Conservation (phyloP, 2,329 filamentous ascomycete genomes). For the Myriosclerotinia duriaeana region DNA sequence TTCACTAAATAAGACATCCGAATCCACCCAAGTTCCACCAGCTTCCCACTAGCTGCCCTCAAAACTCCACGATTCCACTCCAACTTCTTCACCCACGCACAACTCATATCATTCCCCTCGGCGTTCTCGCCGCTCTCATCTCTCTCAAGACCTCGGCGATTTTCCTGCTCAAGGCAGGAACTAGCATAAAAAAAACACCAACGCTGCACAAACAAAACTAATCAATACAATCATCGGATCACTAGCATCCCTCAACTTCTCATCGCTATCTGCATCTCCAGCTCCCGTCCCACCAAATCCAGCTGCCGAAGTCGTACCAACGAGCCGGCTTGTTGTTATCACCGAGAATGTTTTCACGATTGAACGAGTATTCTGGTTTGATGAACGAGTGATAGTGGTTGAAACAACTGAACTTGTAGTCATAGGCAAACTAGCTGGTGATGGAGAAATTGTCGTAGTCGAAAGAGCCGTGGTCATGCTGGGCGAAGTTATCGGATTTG, state of each 20-base stretch:
- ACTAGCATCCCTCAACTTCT: background rate
- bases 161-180: constrained; percentile 25
- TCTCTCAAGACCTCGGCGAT: background rate
- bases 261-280: background rate
- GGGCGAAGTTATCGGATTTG: background rate
- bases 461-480: no score
- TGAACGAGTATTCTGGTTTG: background rate
- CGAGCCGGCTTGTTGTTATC: background rate
- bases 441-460: background rate
- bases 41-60: background rate
- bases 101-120: constrained; percentile 10
- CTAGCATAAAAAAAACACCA: constrained; percentile 32
- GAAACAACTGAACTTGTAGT: background rate
- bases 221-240: constrained; percentile 25
- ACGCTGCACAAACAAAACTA: constrained; percentile 25
- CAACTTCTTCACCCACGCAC: fast-evolving
- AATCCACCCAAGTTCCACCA: background rate
- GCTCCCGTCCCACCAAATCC: background rate
- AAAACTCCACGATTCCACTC: background rate
- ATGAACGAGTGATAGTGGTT: background rate
- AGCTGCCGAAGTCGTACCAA: background rate
- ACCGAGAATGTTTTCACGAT: background rate
- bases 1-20: background rate
- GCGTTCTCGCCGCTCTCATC: constrained; percentile 2
- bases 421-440: background rate